Evolutionary conservation across 495 filamentous ascomycete genomes (phyloP).

Genomic region (Penicillium salamii): DNA sequence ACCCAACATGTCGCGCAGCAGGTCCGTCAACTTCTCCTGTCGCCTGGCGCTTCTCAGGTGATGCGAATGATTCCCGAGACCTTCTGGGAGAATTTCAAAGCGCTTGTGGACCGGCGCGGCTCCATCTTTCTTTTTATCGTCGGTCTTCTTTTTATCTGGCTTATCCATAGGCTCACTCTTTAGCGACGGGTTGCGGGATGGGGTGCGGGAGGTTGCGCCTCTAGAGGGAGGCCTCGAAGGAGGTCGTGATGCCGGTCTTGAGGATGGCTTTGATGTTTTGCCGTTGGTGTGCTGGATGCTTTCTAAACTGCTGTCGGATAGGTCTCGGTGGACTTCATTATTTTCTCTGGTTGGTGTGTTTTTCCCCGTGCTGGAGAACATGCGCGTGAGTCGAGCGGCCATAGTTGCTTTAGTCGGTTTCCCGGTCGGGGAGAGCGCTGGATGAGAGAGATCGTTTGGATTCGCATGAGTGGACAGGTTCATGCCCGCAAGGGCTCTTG

Average conservation of each 20-base stretch:
- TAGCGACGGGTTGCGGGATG: constrained; percentile 43
- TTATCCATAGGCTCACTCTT: constrained; percentile 34
- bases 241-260: constrained; percentile 34
- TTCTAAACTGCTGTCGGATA: constrained; percentile 44
- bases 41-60: constrained; percentile 81
- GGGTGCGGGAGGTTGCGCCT: constrained; percentile 23
- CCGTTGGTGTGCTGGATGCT: constrained; percentile 27
- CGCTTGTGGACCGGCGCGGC: constrained; percentile 45
- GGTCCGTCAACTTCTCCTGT: constrained; percentile 92
- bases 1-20: constrained; percentile 80
- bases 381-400: constrained; percentile 57
- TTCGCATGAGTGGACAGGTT: constrained; percentile 36
- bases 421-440: constrained; percentile 29
- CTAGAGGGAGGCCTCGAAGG: constrained; percentile 41
- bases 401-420: constrained; percentile 50
- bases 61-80: constrained; percentile 69
- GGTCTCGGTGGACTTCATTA: constrained; percentile 29
- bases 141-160: constrained; percentile 31
- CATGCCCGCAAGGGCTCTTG: constrained; percentile 47
- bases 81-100: constrained; percentile 59
- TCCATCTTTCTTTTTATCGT: constrained; percentile 44
- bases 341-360: constrained; percentile 29
- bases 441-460: constrained; percentile 31
- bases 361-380: constrained; percentile 51
- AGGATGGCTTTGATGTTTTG: constrained; percentile 31